Evolutionary conservation across 805 yeast genomes (phyloP), one percentile per base, ranked within the genome.

Genomic region (Isabelozyma gotoi): DNA sequence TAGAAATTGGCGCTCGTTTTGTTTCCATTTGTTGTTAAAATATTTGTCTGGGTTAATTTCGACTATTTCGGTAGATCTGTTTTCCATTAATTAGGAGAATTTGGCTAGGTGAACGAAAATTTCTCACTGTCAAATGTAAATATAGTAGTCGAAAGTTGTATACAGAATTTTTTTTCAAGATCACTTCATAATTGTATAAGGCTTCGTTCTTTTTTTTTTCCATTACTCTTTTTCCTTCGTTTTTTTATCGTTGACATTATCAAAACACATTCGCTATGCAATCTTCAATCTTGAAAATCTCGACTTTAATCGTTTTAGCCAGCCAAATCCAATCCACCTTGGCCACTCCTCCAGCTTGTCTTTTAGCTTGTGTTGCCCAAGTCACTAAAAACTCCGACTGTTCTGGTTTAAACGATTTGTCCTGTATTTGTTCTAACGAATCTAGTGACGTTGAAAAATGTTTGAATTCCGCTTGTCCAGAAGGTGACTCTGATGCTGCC

Each of bases 271-370:
- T 44, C 43, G 39, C 21, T 33, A 48, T 42, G 48, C 48, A 41
- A 39, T 42, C 36, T 14, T 35, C 43, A 33, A 42, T 49, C 40
- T 52, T 55, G 44, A 60, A 51, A 39, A 49, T 50, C 53, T 48
- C 69, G 37, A 51, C 61, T 29, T 51, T 59, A 36, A 51, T 62
- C 40, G 65, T 65, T 19, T 53, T 73, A 45, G 71, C 76, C 41
- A 63, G 76, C 21, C 62, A 67, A 47, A 54, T 73, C 44, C 68
- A 77, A 18, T 57, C 73, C 24, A 75, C 76, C 21, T 78, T 81
- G 37, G 84, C 87, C 42, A 74, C 92, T 43, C 94, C 96, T 40
- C 96, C 97, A 47, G 96, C 97, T 32, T 90, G 96, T 74, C 70
- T 90, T 52, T 74, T 90, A 63, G 95, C 96, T 33, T 89, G 96